Evolutionary conservation across 2,329 filamentous ascomycete species (phyloP).

Genomic region (Paracoccidioides brasiliensis): DNA sequence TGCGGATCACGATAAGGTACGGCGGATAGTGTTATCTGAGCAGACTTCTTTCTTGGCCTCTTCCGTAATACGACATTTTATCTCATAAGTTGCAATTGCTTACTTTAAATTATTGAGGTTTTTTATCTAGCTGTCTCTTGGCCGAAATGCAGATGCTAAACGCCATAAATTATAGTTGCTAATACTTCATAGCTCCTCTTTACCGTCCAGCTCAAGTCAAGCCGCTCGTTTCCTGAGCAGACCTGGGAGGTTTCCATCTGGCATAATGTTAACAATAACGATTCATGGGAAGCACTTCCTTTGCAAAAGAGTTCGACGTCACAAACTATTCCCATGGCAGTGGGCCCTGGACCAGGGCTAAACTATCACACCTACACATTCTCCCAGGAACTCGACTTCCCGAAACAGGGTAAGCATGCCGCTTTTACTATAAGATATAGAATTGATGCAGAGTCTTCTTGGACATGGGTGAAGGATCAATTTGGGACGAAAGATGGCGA

Average conservation of each 20-base stretch:
- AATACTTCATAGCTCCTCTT: slow-evolving; percentile 41
- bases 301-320: slow-evolving; percentile 33
- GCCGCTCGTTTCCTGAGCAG: slow-evolving; percentile 39
- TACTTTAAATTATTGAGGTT: neutral
- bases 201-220: slow-evolving; percentile 56
- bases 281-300: slow-evolving; percentile 45
- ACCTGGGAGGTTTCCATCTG: slow-evolving; percentile 64
- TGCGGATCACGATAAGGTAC: slow-evolving; percentile 2
- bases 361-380: slow-evolving; percentile 25
- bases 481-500: slow-evolving; percentile 29
- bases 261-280: slow-evolving; percentile 48
- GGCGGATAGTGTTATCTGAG: slow-evolving; percentile 2
- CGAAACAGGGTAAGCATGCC: slow-evolving; percentile 18
- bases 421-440: slow-evolving; percentile 35
- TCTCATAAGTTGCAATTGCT: neutral
- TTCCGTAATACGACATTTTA: neutral
- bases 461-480: slow-evolving; percentile 35
- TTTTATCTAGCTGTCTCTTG: neutral
- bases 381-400: slow-evolving; percentile 19
- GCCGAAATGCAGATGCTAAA: neutral
- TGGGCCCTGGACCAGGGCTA: slow-evolving; percentile 12
- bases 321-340: slow-evolving; percentile 19
- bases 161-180: neutral
- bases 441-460: slow-evolving; percentile 23
- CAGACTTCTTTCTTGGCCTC: neutral